Conservation (phyloP, 768 basidiomycete genomes). For the Mycena chlorophos region DNA sequence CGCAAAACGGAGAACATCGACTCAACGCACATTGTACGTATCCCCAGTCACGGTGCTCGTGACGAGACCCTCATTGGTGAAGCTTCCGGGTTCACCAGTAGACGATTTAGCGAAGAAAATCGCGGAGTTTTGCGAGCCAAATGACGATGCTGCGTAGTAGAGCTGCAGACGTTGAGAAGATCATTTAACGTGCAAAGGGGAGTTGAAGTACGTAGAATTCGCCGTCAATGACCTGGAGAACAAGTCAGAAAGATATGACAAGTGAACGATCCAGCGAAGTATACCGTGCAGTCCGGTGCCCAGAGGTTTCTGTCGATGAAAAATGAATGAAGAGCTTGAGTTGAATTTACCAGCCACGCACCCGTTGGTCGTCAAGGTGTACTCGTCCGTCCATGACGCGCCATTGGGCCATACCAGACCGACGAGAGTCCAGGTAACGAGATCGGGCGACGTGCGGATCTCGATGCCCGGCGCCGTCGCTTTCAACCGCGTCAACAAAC, state of each 20-base stretch:
- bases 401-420: constrained; percentile 53
- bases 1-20: constrained; percentile 13
- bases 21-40: constrained; percentile 36
- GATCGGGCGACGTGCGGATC: constrained; percentile 51
- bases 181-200: neutral
- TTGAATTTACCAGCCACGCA: constrained; percentile 9
- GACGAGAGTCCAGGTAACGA: constrained; percentile 44
- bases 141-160: neutral
- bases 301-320: constrained; percentile 19
- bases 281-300: constrained; percentile 35
- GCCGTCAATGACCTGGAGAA: constrained; percentile 28
- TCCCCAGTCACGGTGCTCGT: constrained; percentile 41
- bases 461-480: constrained; percentile 49
- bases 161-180: neutral
- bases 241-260: neutral
- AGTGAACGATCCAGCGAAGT: neutral
- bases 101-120: constrained; percentile 56
- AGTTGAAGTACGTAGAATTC: constrained; percentile 44
- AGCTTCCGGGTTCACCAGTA: constrained; percentile 49
- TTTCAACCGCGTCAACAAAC: constrained; percentile 13
- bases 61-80: constrained; percentile 48
- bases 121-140: constrained; percentile 37
- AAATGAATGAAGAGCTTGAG: neutral
- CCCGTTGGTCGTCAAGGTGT: constrained; percentile 51
- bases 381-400: constrained; percentile 50